Conservation (phyloP, 176 grass and related monocot genomes). For the Hordeum marinum region DNA sequence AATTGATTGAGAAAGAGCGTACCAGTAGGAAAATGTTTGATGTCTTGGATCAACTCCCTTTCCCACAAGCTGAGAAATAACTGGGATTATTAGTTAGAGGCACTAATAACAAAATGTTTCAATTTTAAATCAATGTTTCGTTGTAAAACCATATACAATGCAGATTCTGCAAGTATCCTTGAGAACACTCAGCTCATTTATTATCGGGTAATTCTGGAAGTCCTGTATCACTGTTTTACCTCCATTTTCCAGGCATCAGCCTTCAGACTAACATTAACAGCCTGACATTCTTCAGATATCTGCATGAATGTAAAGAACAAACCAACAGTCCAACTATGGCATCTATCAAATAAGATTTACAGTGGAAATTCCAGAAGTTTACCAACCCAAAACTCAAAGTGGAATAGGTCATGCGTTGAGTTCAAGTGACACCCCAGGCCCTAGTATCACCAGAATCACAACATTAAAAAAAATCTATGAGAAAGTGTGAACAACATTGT, state of each 20-base stretch:
- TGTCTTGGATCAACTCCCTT: conserved; percentile 81
- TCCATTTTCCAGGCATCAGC: conserved; percentile 66
- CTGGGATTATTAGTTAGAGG: conserved; percentile 5
- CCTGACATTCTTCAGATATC: conserved; percentile 79
- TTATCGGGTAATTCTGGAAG: not conserved
- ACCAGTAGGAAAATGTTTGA: conserved; percentile 85
- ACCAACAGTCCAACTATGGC: conserved; percentile 6
- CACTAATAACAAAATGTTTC: not conserved
- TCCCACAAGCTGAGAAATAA: conserved; percentile 51
- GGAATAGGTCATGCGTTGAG: conserved; percentile 81
- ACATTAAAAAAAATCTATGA: not conserved
- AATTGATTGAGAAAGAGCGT: conserved; percentile 22
- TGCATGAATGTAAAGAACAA: conserved; percentile 32
- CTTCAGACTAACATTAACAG: conserved; percentile 82
- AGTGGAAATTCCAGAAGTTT: conserved; percentile 43
- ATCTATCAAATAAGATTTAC: conserved; percentile 1
- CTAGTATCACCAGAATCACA: conserved; percentile 33
- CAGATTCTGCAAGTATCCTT: not conserved
- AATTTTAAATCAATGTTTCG: not conserved
- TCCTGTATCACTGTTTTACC: conserved; percentile 31
- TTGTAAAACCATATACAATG: not conserved
- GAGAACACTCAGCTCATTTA: not conserved
- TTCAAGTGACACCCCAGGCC: conserved; percentile 84
- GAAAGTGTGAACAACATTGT: not conserved
- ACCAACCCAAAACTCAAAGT: conserved; percentile 96